A percentile compares a stretch with the other conserved stretches of the same genome.
phyloP scores from a whole-genome alignment of 2,329 filamentous ascomycete species.

The Emergomyces orientalis region DNA sequence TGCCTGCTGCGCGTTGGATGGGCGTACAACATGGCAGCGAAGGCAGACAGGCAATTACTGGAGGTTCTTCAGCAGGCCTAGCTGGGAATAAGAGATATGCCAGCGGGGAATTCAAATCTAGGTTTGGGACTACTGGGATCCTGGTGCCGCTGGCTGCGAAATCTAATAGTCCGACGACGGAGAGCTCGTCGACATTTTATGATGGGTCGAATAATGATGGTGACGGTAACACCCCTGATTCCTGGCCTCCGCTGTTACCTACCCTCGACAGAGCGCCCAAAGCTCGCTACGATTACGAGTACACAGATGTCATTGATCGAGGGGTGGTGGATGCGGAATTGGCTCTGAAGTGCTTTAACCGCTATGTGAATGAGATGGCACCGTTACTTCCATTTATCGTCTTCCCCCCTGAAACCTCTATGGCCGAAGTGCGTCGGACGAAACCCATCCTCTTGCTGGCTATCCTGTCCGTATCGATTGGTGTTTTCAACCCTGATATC shows the following conservation, averaged over 20 bases:
- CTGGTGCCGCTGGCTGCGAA: conserved; percentile 20
- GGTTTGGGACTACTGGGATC: conserved; percentile 6
- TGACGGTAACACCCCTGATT: conserved; percentile 8
- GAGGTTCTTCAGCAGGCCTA: conserved; percentile 7
- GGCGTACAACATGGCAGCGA: conserved; percentile 10
- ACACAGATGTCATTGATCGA: conserved; percentile 42
- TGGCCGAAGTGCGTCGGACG: conserved; percentile 46
- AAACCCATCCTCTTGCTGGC: conserved; percentile 53
- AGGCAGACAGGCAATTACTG: not conserved
- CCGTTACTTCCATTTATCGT: conserved; percentile 51
- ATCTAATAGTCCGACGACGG: conserved; percentile 19
- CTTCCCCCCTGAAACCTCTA: conserved; percentile 46
- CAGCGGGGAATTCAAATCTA: conserved; percentile 23
- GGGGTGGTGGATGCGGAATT: conserved; percentile 43
- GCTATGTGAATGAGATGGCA: conserved; percentile 47
- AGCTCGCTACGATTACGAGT: conserved; percentile 20
- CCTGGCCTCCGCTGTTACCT: conserved; percentile 15
- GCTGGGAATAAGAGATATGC: conserved; percentile 26
- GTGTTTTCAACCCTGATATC: conserved; percentile 42
- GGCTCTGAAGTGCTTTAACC: conserved; percentile 48
- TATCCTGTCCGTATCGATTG: conserved; percentile 47
- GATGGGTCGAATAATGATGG: conserved; percentile 7
- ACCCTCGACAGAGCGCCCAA: conserved; percentile 15
- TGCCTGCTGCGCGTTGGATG: conserved; percentile 28
- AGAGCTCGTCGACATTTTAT: conserved; percentile 10